Evolutionary conservation across 768 basidiomycete species (phyloP).

Genomic region (Lyophyllum semitale): DNA sequence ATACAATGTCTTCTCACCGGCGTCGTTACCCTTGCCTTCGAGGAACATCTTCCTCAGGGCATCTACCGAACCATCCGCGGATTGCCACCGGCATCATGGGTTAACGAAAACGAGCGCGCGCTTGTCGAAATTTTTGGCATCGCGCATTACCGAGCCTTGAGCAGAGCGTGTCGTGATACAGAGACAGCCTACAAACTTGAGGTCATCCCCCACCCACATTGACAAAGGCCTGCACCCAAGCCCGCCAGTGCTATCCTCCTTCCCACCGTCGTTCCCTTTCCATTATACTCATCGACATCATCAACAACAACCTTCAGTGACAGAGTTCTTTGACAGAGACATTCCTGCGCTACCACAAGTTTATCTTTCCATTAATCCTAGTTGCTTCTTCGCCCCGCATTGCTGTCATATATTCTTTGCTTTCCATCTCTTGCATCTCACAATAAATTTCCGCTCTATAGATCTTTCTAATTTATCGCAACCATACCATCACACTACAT

Average conservation of each 20-base stretch:
- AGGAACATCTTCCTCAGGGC: slow-evolving; percentile 73
- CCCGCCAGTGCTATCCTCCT: slow-evolving; percentile 5
- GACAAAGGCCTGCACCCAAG: slow-evolving; percentile 14
- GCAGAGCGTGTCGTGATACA: slow-evolving; percentile 72
- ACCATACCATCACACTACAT: slow-evolving; percentile 25
- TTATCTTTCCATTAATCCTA: slow-evolving; percentile 16
- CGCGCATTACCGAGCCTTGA: slow-evolving; percentile 69
- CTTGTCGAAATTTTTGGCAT: slow-evolving; percentile 76
- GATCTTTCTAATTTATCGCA: slow-evolving; percentile 23
- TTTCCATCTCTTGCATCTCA: slow-evolving; percentile 29
- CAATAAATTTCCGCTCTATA: slow-evolving; percentile 19
- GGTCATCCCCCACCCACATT: slow-evolving; percentile 46
- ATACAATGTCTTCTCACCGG: slow-evolving; percentile 76
- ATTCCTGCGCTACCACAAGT: slow-evolving; percentile 6
- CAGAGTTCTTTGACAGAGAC: slow-evolving; percentile 14
- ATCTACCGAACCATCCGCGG: slow-evolving; percentile 76
- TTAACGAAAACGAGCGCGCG: slow-evolving; percentile 64
- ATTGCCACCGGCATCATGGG: slow-evolving; percentile 77
- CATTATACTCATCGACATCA: not conserved
- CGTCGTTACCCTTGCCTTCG: slow-evolving; percentile 69
- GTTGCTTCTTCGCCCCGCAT: slow-evolving; percentile 25
- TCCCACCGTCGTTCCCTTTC: not conserved
- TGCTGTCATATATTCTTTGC: slow-evolving; percentile 41
- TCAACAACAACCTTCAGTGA: slow-evolving; percentile 5
- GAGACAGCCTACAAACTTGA: slow-evolving; percentile 76